A percentile compares a stretch with the other conserved stretches of the same genome.
phyloP scores from a whole-genome alignment of 768 basidiomycete genomes.

The Trametes cinnabarina region DNA sequence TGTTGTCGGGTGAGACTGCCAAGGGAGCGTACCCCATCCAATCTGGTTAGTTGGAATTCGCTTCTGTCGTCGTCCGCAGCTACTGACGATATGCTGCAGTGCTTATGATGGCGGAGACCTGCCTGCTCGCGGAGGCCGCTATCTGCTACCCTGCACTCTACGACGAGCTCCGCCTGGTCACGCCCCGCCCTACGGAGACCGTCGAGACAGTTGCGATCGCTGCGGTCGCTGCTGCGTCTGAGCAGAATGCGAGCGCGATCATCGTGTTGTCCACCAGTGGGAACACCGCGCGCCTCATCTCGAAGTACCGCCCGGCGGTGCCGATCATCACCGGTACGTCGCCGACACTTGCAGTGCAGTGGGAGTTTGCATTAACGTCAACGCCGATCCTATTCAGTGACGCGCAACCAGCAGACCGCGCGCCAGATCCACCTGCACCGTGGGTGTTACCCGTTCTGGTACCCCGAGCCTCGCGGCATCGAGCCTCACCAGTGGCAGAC shows the following conservation, averaged over 20 bases:
- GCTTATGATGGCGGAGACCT: constrained; percentile 99
- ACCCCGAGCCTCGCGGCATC: constrained; percentile 90
- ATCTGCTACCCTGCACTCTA: constrained; percentile 95
- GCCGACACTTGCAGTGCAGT: background rate
- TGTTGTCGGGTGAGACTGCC: constrained; percentile 99
- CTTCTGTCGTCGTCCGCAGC: background rate
- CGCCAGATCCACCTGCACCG: constrained; percentile 97
- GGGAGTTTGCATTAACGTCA: background rate
- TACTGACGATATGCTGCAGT: constrained; percentile 45
- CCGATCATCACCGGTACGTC: constrained; percentile 93
- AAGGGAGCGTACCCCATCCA: constrained; percentile 96
- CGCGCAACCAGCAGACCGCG: constrained; percentile 92
- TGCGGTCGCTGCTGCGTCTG: constrained; percentile 90
- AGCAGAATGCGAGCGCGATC: constrained; percentile 94
- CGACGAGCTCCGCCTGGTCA: constrained; percentile 78
- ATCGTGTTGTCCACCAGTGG: constrained; percentile 96
- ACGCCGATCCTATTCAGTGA: constrained; percentile 52
- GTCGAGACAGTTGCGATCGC: constrained; percentile 96
- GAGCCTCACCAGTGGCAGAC: constrained; percentile 93
- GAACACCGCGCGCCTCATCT: constrained; percentile 91
- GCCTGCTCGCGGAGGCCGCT: constrained; percentile 91
- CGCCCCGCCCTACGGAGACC: constrained; percentile 87
- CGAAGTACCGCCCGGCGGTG: constrained; percentile 91
- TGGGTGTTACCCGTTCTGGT: constrained; percentile 97
- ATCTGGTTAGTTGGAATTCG: constrained; percentile 58